Conservation (phyloP, 2,329 filamentous ascomycete genomes). For the Sclerotinia minor region DNA sequence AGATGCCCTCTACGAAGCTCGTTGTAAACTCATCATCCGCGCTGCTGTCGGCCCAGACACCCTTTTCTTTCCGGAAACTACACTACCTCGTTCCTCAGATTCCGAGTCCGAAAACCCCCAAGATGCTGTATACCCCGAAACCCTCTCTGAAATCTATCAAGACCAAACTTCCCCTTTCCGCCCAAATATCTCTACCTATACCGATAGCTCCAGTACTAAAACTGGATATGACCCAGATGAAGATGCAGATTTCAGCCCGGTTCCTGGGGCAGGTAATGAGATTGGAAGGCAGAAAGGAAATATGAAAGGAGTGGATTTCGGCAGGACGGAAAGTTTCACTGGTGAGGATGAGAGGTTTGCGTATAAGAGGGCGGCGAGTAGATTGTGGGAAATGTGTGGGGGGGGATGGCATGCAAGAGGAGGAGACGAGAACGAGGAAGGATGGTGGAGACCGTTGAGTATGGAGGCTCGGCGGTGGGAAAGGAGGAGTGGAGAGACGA, state of each 20-base stretch:
- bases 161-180: conserved; percentile 75
- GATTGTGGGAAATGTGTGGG: conserved; percentile 83
- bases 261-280: conserved; percentile 41
- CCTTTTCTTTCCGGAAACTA: conserved; percentile 71
- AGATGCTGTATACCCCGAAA: conserved; percentile 64
- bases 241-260: conserved; percentile 54
- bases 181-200: conserved; percentile 72
- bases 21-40: conserved; percentile 71
- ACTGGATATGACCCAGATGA: conserved; percentile 57
- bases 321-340: conserved; percentile 66
- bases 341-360: conserved; percentile 82
- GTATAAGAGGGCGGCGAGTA: conserved; percentile 72
- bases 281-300: conserved; percentile 41
- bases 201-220: conserved; percentile 44
- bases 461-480: conserved; percentile 68
- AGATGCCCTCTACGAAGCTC: conserved; percentile 79
- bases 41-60: conserved; percentile 69
- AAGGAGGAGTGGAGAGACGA: not conserved
- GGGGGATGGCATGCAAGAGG: conserved; percentile 67
- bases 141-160: conserved; percentile 73
- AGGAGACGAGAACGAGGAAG: conserved; percentile 47
- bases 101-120: conserved; percentile 43
- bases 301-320: conserved; percentile 55
- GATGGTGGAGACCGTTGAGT: conserved; percentile 70
- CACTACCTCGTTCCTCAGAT: conserved; percentile 25